phyloP scores from a whole-genome alignment of 495 filamentous ascomycete species.

The Hyaloscypha bicolor region DNA sequence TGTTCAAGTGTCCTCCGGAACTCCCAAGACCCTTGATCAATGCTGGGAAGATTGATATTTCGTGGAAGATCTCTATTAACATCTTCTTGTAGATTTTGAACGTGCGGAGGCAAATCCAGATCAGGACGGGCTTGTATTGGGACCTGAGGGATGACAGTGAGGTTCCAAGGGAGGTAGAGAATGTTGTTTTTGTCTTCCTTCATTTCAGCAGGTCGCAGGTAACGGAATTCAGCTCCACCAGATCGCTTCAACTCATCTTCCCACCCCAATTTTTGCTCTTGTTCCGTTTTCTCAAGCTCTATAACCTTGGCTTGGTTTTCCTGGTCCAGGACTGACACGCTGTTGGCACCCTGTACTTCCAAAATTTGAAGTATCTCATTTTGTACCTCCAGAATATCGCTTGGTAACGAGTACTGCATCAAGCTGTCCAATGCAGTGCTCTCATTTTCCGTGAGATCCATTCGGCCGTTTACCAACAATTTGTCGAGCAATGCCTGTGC shows the following conservation, averaged over 20 bases:
- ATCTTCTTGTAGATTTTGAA: neutral
- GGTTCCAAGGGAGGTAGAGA: constrained; percentile 2
- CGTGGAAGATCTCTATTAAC: neutral
- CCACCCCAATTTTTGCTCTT: neutral
- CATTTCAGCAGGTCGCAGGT: constrained; percentile 6
- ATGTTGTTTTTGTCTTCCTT: neutral
- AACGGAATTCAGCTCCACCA: neutral
- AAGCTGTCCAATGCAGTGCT: neutral
- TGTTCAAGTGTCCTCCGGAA: neutral
- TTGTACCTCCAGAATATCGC: neutral
- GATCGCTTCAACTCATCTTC: neutral
- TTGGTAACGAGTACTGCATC: neutral
- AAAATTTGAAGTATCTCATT: neutral
- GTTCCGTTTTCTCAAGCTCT: neutral
- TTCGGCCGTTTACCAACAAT: neutral
- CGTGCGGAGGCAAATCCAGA: neutral
- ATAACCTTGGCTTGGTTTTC: neutral
- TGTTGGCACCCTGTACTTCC: neutral
- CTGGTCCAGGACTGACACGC: neutral
- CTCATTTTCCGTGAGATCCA: neutral
- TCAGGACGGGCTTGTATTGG: neutral
- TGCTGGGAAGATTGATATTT: neutral
- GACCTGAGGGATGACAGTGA: neutral
- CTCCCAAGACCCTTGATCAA: neutral
- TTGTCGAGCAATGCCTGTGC: neutral